Evolutionary conservation across 441 rosid species (phyloP), one percentile per base, ranked within the genome.

Genomic region (Aquilaria agallochum): DNA sequence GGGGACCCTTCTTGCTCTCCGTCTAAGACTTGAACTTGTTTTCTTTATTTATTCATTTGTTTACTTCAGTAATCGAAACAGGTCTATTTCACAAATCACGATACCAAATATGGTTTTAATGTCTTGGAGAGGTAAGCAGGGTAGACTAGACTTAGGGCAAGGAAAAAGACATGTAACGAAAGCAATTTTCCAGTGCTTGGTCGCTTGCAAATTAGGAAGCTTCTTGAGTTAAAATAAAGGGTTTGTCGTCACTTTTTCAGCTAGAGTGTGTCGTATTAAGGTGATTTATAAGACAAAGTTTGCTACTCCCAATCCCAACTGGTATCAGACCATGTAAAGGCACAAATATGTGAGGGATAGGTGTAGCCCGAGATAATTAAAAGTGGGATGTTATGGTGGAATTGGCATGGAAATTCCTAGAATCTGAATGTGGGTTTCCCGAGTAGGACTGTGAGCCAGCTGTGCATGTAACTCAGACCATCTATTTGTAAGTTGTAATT

Each of bases 261-360:
- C n/a, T 47, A 10, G 31, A 55, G 58, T 33, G 50, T 30, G 58
- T 44, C 20, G 27, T 62, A 56, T 57, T 31, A 30, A 14, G 40
- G 61, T 52, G 50, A 57, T 5, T 64, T 50, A 55, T n/a, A 51
- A 63, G 75, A 63, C 70, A 78, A 83, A 65, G 47, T 65, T 74
- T 68, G 70, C 69, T 56, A 56, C 73, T 71, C 68, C 77, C 66
- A 74, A 54, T 56, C 68, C 77, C 66, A 74, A 54, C 53, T 68
- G 62, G 63, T 49, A 31, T 63, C 13, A 56, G 50, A 54, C 62
- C 66, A 30, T 13, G 6, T 3, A 63, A 53, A 70, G 47, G 55
- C 40, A 49, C 13, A 49, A 33, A 34, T 51, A 14, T n/a, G 61
- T 14, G 11, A 50, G 63, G 62, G 12, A 60, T 11, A 44, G 62